These are phyloP conservation scores for Amorphotheca resinae DNA, from an alignment of 495 filamentous ascomycete species.

Conservation along the genomic window DNA sequence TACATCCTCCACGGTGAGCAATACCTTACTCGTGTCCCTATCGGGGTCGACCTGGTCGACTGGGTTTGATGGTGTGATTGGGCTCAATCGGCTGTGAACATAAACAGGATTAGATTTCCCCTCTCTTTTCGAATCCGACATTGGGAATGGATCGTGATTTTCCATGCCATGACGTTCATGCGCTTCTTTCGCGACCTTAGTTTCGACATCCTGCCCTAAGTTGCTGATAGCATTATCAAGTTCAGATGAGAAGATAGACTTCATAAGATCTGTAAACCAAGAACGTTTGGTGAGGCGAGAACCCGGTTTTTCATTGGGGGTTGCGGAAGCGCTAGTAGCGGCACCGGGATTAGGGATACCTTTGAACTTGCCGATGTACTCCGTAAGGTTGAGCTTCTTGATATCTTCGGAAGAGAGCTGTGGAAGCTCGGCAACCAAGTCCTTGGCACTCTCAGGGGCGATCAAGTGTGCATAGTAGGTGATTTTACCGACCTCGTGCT, in stretches of 20 bases:
- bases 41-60: too few species aligned
- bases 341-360: neutral
- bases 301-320: neutral
- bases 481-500: neutral
- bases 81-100: neutral
- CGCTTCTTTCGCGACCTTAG: too few species aligned
- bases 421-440: neutral
- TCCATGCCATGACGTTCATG: too few species aligned
- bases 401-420: neutral
- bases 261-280: neutral
- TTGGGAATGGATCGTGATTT: too few species aligned
- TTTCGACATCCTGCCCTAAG: too few species aligned
- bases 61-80: neutral
- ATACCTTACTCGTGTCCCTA: too few species aligned
- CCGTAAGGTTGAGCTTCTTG: neutral
- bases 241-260: neutral
- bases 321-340: neutral
- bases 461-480: neutral
- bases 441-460: neutral
- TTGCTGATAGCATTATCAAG: neutral
- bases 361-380: too few species aligned
- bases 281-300: neutral
- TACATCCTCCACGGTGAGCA: too few species aligned
- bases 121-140: neutral
- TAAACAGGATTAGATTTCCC: neutral